Evolutionary conservation across 1,284 basidiomycete genomes (phyloP).

Genomic region (Sporisorium scitamineum): DNA sequence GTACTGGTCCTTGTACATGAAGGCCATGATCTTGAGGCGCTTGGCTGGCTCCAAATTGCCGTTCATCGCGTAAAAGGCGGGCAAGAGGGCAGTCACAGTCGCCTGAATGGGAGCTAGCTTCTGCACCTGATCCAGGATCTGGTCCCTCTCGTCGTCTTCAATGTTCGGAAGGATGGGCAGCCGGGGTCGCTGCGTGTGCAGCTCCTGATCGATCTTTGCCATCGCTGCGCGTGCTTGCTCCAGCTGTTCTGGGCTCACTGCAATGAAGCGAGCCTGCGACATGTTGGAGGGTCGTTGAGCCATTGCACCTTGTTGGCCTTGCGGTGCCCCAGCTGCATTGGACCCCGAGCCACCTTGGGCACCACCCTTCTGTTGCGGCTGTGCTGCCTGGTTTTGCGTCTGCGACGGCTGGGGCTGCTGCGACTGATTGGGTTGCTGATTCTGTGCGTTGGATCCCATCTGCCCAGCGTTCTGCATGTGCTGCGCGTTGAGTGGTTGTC

Average conservation of each 20-base stretch:
- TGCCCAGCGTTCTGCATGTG: constrained; percentile 26
- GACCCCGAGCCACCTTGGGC: constrained; percentile 1
- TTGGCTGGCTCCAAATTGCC: constrained; percentile 63
- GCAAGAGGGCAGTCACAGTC: constrained; percentile 61
- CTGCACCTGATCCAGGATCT: constrained; percentile 60
- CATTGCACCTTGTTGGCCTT: constrained; percentile 39
- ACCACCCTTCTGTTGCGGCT: constrained; percentile 22
- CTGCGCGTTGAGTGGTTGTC: constrained; percentile 16
- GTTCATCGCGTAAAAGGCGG: constrained; percentile 66
- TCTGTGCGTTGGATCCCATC: constrained; percentile 12
- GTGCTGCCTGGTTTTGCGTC: constrained; percentile 30
- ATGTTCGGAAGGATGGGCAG: constrained; percentile 63
- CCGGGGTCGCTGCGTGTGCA: constrained; percentile 46
- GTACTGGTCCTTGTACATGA: constrained; percentile 66
- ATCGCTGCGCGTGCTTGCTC: constrained; percentile 57
- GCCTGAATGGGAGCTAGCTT: constrained; percentile 60
- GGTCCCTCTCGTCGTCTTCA: constrained; percentile 56
- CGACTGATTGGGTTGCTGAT: constrained; percentile 21
- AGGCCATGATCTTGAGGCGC: constrained; percentile 67
- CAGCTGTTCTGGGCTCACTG: constrained; percentile 59
- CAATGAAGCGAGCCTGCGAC: constrained; percentile 50
- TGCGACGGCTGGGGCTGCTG: constrained; percentile 34
- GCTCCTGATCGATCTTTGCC: constrained; percentile 56
- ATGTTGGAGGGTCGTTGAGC: constrained; percentile 39
- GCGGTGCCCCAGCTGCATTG: constrained; percentile 17